Evolutionary conservation across 305 asterid genomes (phyloP).

Genomic region (Solanum hybrid): DNA sequence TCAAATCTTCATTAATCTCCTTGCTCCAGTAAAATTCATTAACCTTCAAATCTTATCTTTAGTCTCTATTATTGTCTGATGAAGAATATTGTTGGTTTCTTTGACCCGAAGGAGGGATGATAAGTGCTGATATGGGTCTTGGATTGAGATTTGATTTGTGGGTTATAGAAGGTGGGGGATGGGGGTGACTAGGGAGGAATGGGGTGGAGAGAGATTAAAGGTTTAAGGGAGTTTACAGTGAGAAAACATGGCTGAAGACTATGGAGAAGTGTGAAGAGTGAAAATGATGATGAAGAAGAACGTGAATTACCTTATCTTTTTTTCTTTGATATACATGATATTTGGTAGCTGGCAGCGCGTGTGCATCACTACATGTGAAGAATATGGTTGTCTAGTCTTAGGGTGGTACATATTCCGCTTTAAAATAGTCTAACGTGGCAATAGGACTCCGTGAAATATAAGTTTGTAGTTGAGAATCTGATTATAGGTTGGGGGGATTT

Average conservation of each 20-base stretch:
- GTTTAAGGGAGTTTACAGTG: not conserved
- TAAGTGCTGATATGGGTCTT: not conserved
- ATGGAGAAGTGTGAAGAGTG: not conserved
- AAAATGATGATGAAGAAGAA: not conserved
- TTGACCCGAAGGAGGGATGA: not conserved
- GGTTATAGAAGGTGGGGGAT: not conserved
- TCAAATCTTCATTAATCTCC: not conserved
- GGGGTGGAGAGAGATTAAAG: not conserved
- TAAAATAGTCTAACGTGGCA: not conserved
- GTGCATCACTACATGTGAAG: not conserved
- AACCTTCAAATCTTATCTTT: not conserved
- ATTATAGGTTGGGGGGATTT: not conserved
- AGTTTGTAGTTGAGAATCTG: not conserved
- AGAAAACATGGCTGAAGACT: not conserved
- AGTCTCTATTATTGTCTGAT: not conserved
- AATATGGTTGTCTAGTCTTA: not conserved
- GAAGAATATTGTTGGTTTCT: not conserved
- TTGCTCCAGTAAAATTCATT: not conserved
- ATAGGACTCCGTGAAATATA: not conserved
- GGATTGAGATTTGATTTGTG: not conserved
- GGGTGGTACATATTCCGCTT: not conserved
- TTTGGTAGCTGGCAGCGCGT: not conserved
- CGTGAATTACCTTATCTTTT: not conserved
- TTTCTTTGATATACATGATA: not conserved
- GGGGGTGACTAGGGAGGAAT: not conserved